phyloP scores from a whole-genome alignment of 2,329 filamentous ascomycete species.

The Conoideocrella luteorostrata region DNA sequence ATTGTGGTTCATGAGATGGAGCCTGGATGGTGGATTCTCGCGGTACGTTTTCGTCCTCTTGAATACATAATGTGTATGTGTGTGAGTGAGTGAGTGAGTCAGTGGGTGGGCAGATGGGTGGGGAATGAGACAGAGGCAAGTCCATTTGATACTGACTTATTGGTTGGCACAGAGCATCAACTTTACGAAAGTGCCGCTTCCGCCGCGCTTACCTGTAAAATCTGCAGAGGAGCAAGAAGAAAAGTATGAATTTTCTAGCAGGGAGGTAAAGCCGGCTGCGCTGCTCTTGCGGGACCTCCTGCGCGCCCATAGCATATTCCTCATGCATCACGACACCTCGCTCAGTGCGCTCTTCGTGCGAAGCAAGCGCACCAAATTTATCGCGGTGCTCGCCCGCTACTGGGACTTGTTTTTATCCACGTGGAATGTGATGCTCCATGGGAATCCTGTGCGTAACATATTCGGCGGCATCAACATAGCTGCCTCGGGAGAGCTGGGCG shows the following conservation, averaged over 20 bases:
- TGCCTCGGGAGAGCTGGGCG: conserved; percentile 81
- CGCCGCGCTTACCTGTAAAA: conserved; percentile 42
- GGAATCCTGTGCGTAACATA: conserved; percentile 74
- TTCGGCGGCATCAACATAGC: conserved; percentile 83
- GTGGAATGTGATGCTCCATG: conserved; percentile 88
- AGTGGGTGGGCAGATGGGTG: too few species aligned
- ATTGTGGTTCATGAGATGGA: conserved; percentile 85
- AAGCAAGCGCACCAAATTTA: conserved; percentile 61
- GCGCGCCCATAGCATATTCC: conserved; percentile 76
- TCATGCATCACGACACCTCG: conserved; percentile 77
- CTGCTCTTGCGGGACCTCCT: conserved; percentile 75
- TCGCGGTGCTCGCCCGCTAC: conserved; percentile 66
- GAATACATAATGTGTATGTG: too few species aligned
- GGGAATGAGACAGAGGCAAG: not conserved
- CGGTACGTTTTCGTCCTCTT: too few species aligned
- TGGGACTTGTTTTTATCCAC: conserved; percentile 66
- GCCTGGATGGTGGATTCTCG: conserved; percentile 89
- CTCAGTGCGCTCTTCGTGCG: conserved; percentile 63
- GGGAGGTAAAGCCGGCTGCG: conserved; percentile 78
- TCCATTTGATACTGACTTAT: conserved; percentile 4
- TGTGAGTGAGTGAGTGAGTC: too few species aligned
- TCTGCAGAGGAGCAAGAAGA: conserved; percentile 33
- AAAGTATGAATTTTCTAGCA: conserved; percentile 72
- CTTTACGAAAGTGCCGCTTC: conserved; percentile 65
- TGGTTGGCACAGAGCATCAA: conserved; percentile 48